Conservation (phyloP, 305 asterid species). For the Withania somnifera region DNA sequence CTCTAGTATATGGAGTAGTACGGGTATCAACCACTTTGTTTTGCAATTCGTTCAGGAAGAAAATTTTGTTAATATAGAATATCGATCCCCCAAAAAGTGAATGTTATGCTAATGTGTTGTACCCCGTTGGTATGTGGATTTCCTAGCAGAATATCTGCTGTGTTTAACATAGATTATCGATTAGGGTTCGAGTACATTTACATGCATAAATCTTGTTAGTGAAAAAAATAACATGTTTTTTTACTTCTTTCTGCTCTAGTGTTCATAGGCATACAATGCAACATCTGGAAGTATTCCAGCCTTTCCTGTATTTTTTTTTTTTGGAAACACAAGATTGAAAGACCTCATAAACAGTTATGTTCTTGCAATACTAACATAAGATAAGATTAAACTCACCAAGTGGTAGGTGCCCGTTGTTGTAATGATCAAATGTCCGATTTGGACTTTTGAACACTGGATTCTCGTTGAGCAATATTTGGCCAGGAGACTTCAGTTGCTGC, state of each 20-base stretch:
- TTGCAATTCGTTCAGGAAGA: too few relatives aligned
- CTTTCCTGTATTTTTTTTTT: neutral
- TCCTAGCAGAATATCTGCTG: neutral
- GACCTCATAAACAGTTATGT: neutral
- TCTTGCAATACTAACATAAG: neutral
- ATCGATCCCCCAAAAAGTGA: too few relatives aligned
- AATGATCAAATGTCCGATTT: conserved; percentile 15
- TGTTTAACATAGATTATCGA: too few relatives aligned
- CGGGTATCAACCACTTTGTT: too few relatives aligned
- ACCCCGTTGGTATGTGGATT: neutral
- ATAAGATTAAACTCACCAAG: conserved; percentile 29
- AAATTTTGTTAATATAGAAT: too few relatives aligned
- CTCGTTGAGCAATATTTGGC: conserved; percentile 15
- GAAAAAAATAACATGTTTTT: neutral
- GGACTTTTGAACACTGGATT: conserved; percentile 4
- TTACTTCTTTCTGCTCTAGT: neutral
- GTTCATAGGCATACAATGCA: neutral
- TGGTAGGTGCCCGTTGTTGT: conserved; percentile 22
- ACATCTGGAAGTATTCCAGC: neutral
- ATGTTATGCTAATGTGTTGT: neutral
- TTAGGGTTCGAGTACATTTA: neutral
- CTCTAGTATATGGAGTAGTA: too few relatives aligned
- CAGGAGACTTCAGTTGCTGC: conserved; percentile 11
- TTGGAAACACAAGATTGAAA: neutral
- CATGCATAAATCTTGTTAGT: too few relatives aligned